These are phyloP conservation scores for Lolium perenne DNA, from an alignment of 176 grass and related monocot genomes.

Conservation along the genomic window DNA sequence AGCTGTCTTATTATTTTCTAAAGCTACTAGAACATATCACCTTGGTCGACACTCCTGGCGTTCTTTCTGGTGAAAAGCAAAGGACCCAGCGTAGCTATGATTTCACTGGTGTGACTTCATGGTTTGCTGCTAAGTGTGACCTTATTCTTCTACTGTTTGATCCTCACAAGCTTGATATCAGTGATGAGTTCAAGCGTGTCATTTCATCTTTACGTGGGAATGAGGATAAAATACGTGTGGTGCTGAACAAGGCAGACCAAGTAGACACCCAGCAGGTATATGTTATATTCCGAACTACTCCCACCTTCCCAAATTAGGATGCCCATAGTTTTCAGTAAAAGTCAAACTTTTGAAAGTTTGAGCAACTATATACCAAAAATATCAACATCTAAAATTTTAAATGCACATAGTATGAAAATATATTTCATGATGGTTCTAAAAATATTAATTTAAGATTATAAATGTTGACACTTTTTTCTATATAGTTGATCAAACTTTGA, in stretches of 20 bases:
- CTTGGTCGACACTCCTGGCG: constrained; percentile 91
- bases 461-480: too few relatives aligned
- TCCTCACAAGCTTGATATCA: constrained; percentile 89
- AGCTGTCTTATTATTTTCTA: neutral
- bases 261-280: constrained; percentile 94
- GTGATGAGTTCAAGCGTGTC: constrained; percentile 89
- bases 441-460: too few relatives aligned
- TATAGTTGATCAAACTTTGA: too few relatives aligned
- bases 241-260: constrained; percentile 91
- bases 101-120: constrained; percentile 87
- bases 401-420: too few relatives aligned
- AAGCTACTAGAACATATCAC: constrained; percentile 93
- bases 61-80: constrained; percentile 92
- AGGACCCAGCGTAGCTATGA: constrained; percentile 88
- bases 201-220: constrained; percentile 78
- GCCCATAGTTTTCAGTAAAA: too few relatives aligned
- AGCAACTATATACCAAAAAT: too few relatives aligned
- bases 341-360: too few relatives aligned
- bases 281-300: neutral
- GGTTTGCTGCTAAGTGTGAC: constrained; percentile 89
- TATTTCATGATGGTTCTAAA: too few relatives aligned
- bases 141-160: constrained; percentile 96
- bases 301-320: too few relatives aligned
- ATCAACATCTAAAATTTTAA: too few relatives aligned
- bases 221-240: constrained; percentile 87